phyloP scores from a whole-genome alignment of 148 eudicot species.

The Rhododendron molle region DNA sequence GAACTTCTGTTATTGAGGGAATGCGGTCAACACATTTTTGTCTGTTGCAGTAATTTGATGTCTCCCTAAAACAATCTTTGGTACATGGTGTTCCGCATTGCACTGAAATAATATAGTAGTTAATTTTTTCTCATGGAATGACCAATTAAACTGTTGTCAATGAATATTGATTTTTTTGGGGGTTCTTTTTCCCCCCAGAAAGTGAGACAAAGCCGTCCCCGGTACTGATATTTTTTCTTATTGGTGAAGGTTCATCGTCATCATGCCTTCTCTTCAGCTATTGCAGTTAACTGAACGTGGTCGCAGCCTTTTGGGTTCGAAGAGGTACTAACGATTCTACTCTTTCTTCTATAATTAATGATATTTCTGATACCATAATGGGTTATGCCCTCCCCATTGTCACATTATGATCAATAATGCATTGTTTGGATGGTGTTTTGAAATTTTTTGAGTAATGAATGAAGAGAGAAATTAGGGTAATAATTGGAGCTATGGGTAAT shows the following conservation, averaged over 20 bases:
- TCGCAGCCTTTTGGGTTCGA: constrained; percentile 68
- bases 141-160: background rate
- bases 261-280: constrained; percentile 94
- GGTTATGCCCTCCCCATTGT: background rate
- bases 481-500: too few relatives aligned
- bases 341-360: background rate
- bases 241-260: constrained; percentile 26
- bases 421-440: too few relatives aligned
- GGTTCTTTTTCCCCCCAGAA: background rate
- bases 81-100: background rate
- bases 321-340: constrained; percentile 41
- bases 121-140: background rate
- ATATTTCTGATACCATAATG: background rate
- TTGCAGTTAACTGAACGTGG: constrained; percentile 92
- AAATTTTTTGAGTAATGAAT: too few relatives aligned
- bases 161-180: background rate
- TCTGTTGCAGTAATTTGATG: background rate
- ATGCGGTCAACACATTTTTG: background rate
- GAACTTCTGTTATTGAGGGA: background rate
- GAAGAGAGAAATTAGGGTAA: too few relatives aligned
- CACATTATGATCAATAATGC: background rate
- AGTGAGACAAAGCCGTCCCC: constrained; percentile 16
- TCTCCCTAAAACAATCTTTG: background rate
- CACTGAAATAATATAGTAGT: background rate
- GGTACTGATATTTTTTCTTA: constrained; percentile 24